A percentile compares a stretch with the other conserved stretches of the same genome.
These are phyloP conservation scores for Fraxinus velutina DNA, from an alignment of 305 asterid species.

Conservation along the genomic window DNA sequence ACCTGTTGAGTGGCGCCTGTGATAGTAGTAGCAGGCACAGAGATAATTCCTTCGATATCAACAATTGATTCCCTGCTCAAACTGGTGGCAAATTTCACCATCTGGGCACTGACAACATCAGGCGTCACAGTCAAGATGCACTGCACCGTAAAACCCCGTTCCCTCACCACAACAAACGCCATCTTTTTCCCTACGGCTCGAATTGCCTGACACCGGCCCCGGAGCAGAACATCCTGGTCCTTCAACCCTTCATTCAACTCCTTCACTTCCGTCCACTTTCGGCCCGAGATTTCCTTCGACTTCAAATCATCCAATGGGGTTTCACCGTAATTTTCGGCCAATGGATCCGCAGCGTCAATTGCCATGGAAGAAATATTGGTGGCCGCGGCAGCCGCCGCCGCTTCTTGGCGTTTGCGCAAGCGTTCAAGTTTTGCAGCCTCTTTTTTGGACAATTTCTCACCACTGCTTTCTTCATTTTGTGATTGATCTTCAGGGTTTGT, in stretches of 20 bases:
- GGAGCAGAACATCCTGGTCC: conserved; percentile 46
- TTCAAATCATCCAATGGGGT: conserved; percentile 51
- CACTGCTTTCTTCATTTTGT: too few relatives aligned
- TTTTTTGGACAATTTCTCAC: too few relatives aligned
- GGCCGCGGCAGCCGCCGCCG: conserved; percentile 40
- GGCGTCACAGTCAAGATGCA: conserved; percentile 60
- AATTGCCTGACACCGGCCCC: conserved; percentile 71
- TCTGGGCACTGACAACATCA: conserved; percentile 62
- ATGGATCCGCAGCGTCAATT: conserved; percentile 43
- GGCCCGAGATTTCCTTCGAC: conserved; percentile 61
- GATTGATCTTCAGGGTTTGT: too few relatives aligned
- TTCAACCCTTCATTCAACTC: conserved; percentile 37
- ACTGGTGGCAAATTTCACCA: conserved; percentile 65
- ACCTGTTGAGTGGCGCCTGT: conserved; percentile 84
- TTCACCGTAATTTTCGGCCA: conserved; percentile 68
- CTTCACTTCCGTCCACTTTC: conserved; percentile 61
- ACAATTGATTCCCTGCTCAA: conserved; percentile 66
- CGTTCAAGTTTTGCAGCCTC: too few relatives aligned
- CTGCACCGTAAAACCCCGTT: conserved; percentile 71
- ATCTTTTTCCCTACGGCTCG: conserved; percentile 73
- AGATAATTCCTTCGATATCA: conserved; percentile 65
- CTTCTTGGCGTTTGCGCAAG: too few relatives aligned
- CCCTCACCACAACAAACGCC: conserved; percentile 71
- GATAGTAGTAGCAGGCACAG: conserved; percentile 60
- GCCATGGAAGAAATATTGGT: conserved; percentile 39